Conservation (phyloP, 2,329 filamentous ascomycete species). For the Thelonectria olida region DNA sequence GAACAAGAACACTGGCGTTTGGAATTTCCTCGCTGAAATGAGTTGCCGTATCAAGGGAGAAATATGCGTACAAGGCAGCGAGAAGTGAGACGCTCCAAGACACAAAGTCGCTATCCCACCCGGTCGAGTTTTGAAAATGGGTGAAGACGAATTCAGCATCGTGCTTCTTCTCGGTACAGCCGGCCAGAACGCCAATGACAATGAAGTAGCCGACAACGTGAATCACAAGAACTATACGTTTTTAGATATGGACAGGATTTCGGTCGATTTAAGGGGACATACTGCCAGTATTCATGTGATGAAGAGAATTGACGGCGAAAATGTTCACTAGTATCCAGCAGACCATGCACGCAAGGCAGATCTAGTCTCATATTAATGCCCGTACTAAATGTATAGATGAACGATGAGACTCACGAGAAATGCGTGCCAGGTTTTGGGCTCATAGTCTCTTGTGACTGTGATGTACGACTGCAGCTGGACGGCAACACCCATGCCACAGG, state of each 20-base stretch:
- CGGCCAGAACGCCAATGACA: conserved; percentile 1
- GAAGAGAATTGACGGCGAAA: not conserved
- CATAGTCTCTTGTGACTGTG: not conserved
- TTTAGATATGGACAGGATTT: not conserved
- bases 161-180: not conserved
- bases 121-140: not conserved
- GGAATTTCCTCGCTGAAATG: conserved; percentile 1
- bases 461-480: conserved; percentile 3
- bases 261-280: not conserved
- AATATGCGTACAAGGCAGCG: not conserved
- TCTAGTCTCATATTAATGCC: not conserved
- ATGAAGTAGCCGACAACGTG: conserved; percentile 2
- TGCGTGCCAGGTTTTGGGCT: conserved; percentile 5
- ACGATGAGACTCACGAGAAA: not conserved
- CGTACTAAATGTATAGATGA: too few relatives aligned
- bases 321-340: not conserved
- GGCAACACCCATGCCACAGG: conserved; percentile 3
- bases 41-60: conserved; percentile 1
- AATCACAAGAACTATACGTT: not conserved
- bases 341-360: not conserved
- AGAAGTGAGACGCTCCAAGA: conserved; percentile 3
- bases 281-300: conserved; percentile 4
- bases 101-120: conserved; percentile 4
- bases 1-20: not conserved
- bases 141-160: not conserved